These are phyloP conservation scores for Lentinula detonsa DNA, from an alignment of 768 basidiomycete genomes.

Conservation along the genomic window DNA sequence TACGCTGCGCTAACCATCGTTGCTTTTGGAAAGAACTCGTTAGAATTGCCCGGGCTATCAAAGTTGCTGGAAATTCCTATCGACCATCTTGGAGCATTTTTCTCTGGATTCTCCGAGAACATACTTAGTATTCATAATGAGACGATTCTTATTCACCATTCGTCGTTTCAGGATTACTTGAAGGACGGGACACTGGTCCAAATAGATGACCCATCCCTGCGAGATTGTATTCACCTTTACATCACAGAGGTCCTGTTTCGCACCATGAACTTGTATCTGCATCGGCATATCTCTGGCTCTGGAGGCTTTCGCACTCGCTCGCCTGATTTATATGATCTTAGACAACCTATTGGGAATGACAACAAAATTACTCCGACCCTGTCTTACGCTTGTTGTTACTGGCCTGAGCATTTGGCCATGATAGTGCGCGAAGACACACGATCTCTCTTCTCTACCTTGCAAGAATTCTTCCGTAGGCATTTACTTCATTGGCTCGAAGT, in stretches of 20 bases:
- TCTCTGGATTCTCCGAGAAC: background rate
- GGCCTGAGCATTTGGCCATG: background rate
- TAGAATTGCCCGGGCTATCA: background rate
- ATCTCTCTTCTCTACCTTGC: background rate
- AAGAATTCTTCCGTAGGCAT: background rate
- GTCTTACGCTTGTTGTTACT: constrained; percentile 2
- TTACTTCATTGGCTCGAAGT: constrained; percentile 3
- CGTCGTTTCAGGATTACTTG: background rate
- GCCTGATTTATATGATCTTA: background rate
- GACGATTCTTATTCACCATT: background rate
- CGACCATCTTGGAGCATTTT: background rate
- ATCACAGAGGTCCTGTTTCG: background rate
- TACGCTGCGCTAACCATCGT: background rate
- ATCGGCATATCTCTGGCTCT: background rate
- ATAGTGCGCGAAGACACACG: background rate
- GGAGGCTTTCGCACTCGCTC: background rate
- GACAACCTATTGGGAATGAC: background rate
- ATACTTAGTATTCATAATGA: background rate
- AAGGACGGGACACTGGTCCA: background rate
- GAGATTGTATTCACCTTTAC: background rate
- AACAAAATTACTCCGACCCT: background rate
- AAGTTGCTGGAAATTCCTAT: background rate
- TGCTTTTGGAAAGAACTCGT: background rate
- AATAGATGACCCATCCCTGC: background rate
- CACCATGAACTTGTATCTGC: background rate